Percentiles rank a stretch among this genome's conserved stretches.
Evolutionary conservation across 1,284 basidiomycete genomes (phyloP).

Genomic region (Sanghuangporus sanghuang): DNA sequence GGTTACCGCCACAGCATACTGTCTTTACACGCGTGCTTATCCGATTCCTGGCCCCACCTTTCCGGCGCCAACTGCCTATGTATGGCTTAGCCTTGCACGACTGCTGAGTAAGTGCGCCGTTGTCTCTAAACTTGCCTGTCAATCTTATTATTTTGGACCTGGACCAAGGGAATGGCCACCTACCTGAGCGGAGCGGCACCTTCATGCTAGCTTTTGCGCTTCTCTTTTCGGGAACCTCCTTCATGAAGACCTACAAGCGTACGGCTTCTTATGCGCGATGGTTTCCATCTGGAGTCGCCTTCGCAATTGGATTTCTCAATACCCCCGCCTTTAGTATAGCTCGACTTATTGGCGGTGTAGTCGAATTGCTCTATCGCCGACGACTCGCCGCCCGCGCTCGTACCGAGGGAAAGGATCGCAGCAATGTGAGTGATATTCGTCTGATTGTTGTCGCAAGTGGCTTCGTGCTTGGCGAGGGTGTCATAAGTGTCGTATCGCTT

Average conservation of each 20-base stretch:
- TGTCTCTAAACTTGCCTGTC: not conserved
- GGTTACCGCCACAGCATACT: conserved; percentile 85
- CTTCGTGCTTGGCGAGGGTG: conserved; percentile 93
- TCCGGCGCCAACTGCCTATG: conserved; percentile 90
- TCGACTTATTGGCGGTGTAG: conserved; percentile 81
- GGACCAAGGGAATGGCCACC: conserved; percentile 65
- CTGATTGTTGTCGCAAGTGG: conserved; percentile 90
- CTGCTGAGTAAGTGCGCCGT: conserved; percentile 61
- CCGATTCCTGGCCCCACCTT: conserved; percentile 85
- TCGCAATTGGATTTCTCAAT: conserved; percentile 89
- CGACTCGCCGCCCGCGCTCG: conserved; percentile 41
- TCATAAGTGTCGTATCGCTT: conserved; percentile 80
- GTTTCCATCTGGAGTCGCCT: conserved; percentile 88
- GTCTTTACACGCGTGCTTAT: conserved; percentile 85
- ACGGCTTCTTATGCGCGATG: conserved; percentile 53
- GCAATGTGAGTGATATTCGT: conserved; percentile 45
- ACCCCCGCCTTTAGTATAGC: conserved; percentile 94
- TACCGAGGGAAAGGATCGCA: conserved; percentile 27
- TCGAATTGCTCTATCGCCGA: conserved; percentile 67
- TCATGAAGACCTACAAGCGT: conserved; percentile 52
- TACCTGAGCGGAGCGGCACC: conserved; percentile 70
- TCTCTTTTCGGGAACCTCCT: conserved; percentile 64
- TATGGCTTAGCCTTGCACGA: conserved; percentile 88
- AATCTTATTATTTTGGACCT: not conserved
- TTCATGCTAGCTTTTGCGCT: conserved; percentile 82